Percentiles rank a stretch among this genome's conserved stretches.
phyloP scores from a whole-genome alignment of 2,329 filamentous ascomycete species.

The Dactylellina parvicollis region DNA sequence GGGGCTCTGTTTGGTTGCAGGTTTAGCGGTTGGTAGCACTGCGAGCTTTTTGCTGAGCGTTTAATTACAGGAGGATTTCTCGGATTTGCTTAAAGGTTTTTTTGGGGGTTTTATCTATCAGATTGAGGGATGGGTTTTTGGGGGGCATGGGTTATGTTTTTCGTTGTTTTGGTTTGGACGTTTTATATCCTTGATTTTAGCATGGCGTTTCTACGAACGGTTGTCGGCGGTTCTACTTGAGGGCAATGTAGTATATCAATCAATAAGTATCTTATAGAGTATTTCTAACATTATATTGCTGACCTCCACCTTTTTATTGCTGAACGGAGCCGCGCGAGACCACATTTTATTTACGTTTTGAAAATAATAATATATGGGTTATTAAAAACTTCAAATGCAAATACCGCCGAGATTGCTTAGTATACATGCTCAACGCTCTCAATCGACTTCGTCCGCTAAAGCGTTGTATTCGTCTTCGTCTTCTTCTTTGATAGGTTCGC shows the following conservation, averaged over 20 bases:
- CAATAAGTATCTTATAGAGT: too few relatives aligned
- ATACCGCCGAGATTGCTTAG: neutral
- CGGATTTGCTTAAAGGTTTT: too few relatives aligned
- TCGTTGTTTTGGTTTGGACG: too few relatives aligned
- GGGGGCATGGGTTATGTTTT: neutral
- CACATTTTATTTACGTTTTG: too few relatives aligned
- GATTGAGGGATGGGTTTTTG: neutral
- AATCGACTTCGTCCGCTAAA: conserved; percentile 30
- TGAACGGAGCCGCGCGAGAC: too few relatives aligned
- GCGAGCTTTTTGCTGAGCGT: conserved; percentile 44
- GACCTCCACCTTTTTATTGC: neutral
- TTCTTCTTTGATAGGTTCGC: conserved; percentile 34
- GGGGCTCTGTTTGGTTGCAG: conserved; percentile 64
- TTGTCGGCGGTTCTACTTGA: too few relatives aligned
- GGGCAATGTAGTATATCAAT: too few relatives aligned
- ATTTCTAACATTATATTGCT: too few relatives aligned
- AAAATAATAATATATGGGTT: neutral
- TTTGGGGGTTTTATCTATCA: neutral
- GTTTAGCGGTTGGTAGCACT: conserved; percentile 39
- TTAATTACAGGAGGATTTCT: too few relatives aligned
- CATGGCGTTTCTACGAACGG: too few relatives aligned
- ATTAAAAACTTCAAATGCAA: neutral
- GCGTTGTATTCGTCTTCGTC: conserved; percentile 43
- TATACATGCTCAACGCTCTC: neutral
- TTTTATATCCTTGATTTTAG: too few relatives aligned